Conservation (phyloP, 208 protist genomes). For the Trypanosomatidae sp. region DNA sequence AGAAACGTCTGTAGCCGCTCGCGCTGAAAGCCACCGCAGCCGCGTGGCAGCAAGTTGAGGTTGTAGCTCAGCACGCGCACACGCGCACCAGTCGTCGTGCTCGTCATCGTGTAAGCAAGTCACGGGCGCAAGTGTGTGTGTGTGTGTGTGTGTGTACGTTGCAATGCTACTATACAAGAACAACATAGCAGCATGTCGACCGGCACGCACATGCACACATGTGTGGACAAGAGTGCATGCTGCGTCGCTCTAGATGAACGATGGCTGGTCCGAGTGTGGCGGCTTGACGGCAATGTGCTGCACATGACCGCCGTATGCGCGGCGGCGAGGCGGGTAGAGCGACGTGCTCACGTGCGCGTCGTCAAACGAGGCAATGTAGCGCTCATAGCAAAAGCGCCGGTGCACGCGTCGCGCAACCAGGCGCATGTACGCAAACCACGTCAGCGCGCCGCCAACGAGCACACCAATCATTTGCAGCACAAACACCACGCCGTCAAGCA, state of each 20-base stretch:
- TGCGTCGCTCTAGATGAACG: too few relatives aligned
- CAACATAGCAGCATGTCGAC: too few relatives aligned
- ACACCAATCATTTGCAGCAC: slow-evolving; percentile 24
- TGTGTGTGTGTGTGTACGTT: not conserved
- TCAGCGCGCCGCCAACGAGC: slow-evolving; percentile 14
- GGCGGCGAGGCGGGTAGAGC: too few relatives aligned
- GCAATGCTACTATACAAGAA: not conserved
- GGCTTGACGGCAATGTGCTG: not conserved
- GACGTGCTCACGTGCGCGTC: too few relatives aligned
- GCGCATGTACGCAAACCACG: slow-evolving; percentile 66
- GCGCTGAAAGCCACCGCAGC: slow-evolving; percentile 66
- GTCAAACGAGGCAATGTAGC: slow-evolving; percentile 38
- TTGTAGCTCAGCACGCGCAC: slow-evolving; percentile 83
- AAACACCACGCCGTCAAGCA: slow-evolving; percentile 39
- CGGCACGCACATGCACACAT: too few relatives aligned
- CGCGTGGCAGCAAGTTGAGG: slow-evolving; percentile 78
- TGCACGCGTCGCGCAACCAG: slow-evolving; percentile 19
- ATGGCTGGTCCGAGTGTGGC: too few relatives aligned
- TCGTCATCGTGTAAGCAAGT: not conserved
- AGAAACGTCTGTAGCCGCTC: slow-evolving; percentile 78
- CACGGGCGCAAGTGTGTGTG: not conserved
- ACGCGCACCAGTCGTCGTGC: not conserved
- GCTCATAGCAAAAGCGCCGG: slow-evolving; percentile 32
- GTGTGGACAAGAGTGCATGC: too few relatives aligned
- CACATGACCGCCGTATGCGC: not conserved